phyloP scores from a whole-genome alignment of 257 asterid genomes.

The Knoxia roxburghii region DNA sequence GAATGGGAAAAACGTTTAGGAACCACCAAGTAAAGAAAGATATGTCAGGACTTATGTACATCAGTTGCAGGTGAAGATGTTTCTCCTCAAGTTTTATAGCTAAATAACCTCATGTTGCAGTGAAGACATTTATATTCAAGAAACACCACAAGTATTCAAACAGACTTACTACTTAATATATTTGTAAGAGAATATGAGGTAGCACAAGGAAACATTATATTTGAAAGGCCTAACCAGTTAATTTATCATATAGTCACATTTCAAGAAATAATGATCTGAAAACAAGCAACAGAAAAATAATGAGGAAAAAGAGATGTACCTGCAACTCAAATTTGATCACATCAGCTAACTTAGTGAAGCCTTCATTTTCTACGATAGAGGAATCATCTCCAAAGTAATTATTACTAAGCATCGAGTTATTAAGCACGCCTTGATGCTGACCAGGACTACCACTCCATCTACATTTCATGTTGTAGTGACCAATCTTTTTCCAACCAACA shows the following conservation, averaged over 20 bases:
- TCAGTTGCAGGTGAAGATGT: background rate
- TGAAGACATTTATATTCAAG: too few relatives aligned
- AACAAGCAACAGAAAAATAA: background rate
- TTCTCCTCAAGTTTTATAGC: too few relatives aligned
- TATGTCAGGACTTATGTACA: background rate
- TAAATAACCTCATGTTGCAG: too few relatives aligned
- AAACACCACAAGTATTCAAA: too few relatives aligned
- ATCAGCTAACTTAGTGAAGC: constrained; percentile 31
- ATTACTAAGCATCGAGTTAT: constrained; percentile 41
- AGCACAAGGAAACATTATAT: background rate
- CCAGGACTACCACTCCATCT: constrained; percentile 52
- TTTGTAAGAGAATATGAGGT: background rate
- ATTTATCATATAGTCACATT: background rate
- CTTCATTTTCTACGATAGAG: constrained; percentile 48
- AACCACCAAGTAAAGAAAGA: background rate
- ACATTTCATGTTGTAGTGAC: constrained; percentile 91
- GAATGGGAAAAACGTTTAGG: background rate
- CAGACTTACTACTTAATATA: too few relatives aligned
- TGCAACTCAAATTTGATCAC: constrained; percentile 88
- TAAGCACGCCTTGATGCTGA: constrained; percentile 35
- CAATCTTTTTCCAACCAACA: constrained; percentile 84
- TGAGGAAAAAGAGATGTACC: constrained; percentile 31
- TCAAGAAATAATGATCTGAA: background rate
- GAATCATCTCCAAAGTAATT: constrained; percentile 55
- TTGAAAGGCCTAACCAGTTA: background rate